Conservation (phyloP, 106 monocot genomes). For the Phalaenopsis equestris region DNA sequence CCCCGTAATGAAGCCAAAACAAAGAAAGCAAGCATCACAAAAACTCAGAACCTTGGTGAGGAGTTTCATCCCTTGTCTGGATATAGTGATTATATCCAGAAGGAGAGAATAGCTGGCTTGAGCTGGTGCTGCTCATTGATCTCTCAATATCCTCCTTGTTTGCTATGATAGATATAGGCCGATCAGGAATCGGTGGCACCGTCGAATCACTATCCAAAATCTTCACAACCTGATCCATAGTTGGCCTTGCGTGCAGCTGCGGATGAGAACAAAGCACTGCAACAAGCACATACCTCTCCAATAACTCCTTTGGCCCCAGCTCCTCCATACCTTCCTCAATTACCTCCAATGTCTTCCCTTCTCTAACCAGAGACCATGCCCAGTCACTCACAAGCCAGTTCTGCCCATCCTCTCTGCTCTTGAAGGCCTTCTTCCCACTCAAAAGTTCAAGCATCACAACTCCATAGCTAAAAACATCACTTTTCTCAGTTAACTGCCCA, state of each 20-base stretch:
- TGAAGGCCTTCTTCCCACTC: constrained; percentile 80
- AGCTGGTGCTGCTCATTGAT: constrained; percentile 57
- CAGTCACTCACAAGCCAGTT: constrained; percentile 58
- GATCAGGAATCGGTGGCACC: constrained; percentile 55
- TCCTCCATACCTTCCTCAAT: constrained; percentile 76
- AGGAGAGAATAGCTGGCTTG: constrained; percentile 49
- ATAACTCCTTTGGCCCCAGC: constrained; percentile 31
- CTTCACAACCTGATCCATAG: constrained; percentile 84
- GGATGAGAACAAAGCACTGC: constrained; percentile 80
- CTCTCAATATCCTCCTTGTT: constrained; percentile 66
- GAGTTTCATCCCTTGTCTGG: constrained; percentile 13
- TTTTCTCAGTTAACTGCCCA: constrained; percentile 85
- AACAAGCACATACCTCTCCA: constrained; percentile 85
- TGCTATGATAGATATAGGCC: constrained; percentile 61
- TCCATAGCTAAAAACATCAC: constrained; percentile 89
- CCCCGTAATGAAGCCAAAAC: neutral
- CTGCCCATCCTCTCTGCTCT: constrained; percentile 20
- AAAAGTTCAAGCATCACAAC: constrained; percentile 81
- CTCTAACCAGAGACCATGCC: constrained; percentile 77
- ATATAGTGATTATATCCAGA: constrained; percentile 48
- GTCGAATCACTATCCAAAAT: constrained; percentile 54
- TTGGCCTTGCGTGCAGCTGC: constrained; percentile 74
- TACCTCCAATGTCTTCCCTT: constrained; percentile 53
- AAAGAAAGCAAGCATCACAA: neutral
- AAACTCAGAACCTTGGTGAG: neutral